Evolutionary conservation across 345 rosid species (phyloP).

Genomic region (Trapa incisa): DNA sequence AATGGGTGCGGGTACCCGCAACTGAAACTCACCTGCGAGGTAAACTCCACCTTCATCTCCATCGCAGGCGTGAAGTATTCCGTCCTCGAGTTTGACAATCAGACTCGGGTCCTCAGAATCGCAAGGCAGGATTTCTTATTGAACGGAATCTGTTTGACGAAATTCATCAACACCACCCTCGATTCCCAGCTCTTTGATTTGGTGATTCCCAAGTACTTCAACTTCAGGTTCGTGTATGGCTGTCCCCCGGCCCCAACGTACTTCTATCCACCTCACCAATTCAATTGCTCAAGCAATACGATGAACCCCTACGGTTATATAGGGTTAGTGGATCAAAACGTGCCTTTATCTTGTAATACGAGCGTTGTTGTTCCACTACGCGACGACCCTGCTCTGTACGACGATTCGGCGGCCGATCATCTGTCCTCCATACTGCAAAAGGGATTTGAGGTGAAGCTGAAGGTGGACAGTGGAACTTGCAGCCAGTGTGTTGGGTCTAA

Average conservation of each 20-base stretch:
- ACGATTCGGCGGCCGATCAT: neutral
- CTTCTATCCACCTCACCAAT: fast-evolving
- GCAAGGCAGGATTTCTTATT: slow-evolving; percentile 16
- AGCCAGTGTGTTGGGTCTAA: neutral
- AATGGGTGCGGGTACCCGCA: slow-evolving; percentile 18
- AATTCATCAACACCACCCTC: slow-evolving; percentile 14
- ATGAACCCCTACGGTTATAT: neutral
- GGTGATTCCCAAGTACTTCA: neutral
- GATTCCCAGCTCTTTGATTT: slow-evolving; percentile 3
- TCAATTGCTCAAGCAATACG: slow-evolving; percentile 3
- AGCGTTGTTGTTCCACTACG: slow-evolving; percentile 13
- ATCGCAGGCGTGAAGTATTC: neutral
- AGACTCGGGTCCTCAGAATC: slow-evolving; percentile 1
- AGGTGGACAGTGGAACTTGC: slow-evolving; percentile 7
- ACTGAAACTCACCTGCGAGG: slow-evolving; percentile 15
- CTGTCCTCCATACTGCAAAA: neutral
- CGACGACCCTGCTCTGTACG: fast-evolving
- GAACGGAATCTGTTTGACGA: slow-evolving; percentile 12
- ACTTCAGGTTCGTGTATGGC: slow-evolving; percentile 13
- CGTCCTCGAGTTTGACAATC: neutral
- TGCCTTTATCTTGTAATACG: neutral
- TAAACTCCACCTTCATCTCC: slow-evolving; percentile 1
- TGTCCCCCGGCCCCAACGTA: neutral
- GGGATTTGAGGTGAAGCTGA: slow-evolving; percentile 14
- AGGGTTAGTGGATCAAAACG: neutral